Evolutionary conservation across 306 rosid species (phyloP), one percentile per base, ranked within the genome.

Genomic region (Prunus salicina): DNA sequence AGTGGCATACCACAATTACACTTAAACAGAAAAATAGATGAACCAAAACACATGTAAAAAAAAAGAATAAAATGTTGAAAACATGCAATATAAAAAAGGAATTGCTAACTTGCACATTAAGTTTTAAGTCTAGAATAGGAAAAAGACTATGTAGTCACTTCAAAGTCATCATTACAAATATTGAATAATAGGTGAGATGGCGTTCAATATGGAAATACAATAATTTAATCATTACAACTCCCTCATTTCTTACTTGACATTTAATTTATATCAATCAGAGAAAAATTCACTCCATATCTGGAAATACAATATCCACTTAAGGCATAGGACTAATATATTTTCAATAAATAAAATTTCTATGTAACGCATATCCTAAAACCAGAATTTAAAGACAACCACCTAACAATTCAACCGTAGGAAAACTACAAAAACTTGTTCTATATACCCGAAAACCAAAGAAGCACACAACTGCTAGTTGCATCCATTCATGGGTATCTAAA

Each of bases 1-100:
- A 81, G 38, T 76, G 67, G 75, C 34, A 58, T 19, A 19, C 65
- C 25, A 24, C 20, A 22, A 30, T 50, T 73, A 6, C 18, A 50
- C 58, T 20, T 57, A 14, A 51, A 16, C 16, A 51, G 28, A 47
- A 30, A 12, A 46, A 34, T 16, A 56, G 32, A 66, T 66, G 1
- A 66, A 66, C 16, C 52, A 38, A 38, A 38, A 38, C 43, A 38
- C 43, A 38, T 38, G 43, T 38, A 38, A 38, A 6, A 38, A 38
- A 38, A 6, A 25, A 12, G 14, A 12, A 47, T 34, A 38, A 38
- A 6, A 38, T 38, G 43, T 38, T 38, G 51, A 47, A 10, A 47
- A 47, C 2, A 47, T 47, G 51, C 14, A 47, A 10, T 47, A 47
- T 47, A 13, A 13, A 47, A 47, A 47, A 13, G 51, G 51, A 47